A percentile compares a stretch with the other conserved stretches of the same genome.
phyloP scores from a whole-genome alignment of 192 early-diverging fungal genomes.

The Thamnidium elegans region DNA sequence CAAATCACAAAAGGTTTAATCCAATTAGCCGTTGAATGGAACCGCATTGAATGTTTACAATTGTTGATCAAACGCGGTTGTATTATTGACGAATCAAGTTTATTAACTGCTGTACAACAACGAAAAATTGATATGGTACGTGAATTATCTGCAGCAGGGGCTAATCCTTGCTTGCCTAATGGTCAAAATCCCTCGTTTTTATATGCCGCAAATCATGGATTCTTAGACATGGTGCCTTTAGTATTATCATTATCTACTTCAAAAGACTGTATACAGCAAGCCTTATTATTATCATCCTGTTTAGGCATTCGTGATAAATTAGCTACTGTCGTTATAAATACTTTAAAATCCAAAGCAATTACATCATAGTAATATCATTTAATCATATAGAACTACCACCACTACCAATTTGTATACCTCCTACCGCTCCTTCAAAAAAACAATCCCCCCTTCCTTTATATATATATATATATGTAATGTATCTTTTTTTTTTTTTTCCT shows the following conservation, averaged over 20 bases:
- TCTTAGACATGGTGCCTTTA: conserved; percentile 20
- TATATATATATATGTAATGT: too few species aligned
- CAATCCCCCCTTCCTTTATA: too few species aligned
- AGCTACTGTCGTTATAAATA: conserved; percentile 5
- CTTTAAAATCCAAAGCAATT: not conserved
- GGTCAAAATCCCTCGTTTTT: conserved; percentile 18
- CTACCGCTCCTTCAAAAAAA: too few species aligned
- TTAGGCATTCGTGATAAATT: conserved; percentile 8
- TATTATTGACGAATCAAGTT: not conserved
- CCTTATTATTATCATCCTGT: conserved; percentile 8
- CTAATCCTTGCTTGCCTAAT: conserved; percentile 15
- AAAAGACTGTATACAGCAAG: conserved; percentile 25
- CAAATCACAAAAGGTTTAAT: not conserved
- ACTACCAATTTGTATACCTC: too few species aligned
- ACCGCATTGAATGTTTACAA: conserved; percentile 27
- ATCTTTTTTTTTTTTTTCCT: too few species aligned
- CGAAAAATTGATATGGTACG: conserved; percentile 32
- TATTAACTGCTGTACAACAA: conserved; percentile 27
- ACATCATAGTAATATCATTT: too few species aligned
- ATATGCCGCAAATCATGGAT: conserved; percentile 33
- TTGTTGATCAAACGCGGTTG: conserved; percentile 14
- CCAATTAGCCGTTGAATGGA: conserved; percentile 25
- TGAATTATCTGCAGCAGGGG: conserved; percentile 14
- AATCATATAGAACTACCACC: too few species aligned
- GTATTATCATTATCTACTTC: conserved; percentile 23